These are phyloP conservation scores for Diddensiella santjacobensis DNA, from an alignment of 805 yeast genomes.

Conservation along the genomic window DNA sequence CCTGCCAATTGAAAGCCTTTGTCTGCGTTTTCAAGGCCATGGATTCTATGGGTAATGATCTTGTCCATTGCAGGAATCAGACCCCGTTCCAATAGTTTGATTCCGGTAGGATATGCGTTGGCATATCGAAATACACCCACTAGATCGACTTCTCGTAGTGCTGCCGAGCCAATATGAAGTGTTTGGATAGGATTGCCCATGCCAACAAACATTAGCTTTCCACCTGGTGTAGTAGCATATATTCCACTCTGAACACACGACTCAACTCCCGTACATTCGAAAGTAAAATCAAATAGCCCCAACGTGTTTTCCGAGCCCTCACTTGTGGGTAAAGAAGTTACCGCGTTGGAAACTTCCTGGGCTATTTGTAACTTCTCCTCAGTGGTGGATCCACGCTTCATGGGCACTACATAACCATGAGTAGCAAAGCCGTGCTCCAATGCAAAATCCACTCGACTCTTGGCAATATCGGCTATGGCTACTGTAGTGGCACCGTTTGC, in stretches of 20 bases:
- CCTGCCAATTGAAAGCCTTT: slow-evolving; percentile 33
- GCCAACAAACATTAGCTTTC: slow-evolving; percentile 78
- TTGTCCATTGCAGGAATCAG: slow-evolving; percentile 25
- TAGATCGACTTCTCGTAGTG: slow-evolving; percentile 31
- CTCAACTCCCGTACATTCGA: slow-evolving; percentile 84
- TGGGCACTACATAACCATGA: slow-evolving; percentile 26
- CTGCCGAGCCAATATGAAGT: slow-evolving; percentile 32
- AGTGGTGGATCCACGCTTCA: slow-evolving; percentile 20
- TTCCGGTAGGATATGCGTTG: slow-evolving; percentile 30
- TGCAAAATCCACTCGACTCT: slow-evolving; percentile 33
- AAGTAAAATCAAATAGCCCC: slow-evolving; percentile 40
- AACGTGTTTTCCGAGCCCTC: slow-evolving; percentile 28
- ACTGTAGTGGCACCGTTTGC: slow-evolving; percentile 61
- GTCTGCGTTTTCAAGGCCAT: slow-evolving; percentile 28
- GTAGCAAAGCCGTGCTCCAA: slow-evolving; percentile 31
- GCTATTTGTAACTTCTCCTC: slow-evolving; percentile 69
- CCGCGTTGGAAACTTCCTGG: slow-evolving; percentile 27
- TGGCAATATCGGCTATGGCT: slow-evolving; percentile 62
- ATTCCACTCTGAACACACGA: slow-evolving; percentile 70
- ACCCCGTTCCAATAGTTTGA: slow-evolving; percentile 23
- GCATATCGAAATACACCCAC: slow-evolving; percentile 33
- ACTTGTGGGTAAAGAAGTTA: slow-evolving; percentile 21
- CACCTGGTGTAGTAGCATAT: slow-evolving; percentile 59
- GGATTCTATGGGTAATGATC: slow-evolving; percentile 30
- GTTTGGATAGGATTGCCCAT: slow-evolving; percentile 56